Evolutionary conservation across 441 rosid species (phyloP).

Genomic region (Syzygium syzygioides): DNA sequence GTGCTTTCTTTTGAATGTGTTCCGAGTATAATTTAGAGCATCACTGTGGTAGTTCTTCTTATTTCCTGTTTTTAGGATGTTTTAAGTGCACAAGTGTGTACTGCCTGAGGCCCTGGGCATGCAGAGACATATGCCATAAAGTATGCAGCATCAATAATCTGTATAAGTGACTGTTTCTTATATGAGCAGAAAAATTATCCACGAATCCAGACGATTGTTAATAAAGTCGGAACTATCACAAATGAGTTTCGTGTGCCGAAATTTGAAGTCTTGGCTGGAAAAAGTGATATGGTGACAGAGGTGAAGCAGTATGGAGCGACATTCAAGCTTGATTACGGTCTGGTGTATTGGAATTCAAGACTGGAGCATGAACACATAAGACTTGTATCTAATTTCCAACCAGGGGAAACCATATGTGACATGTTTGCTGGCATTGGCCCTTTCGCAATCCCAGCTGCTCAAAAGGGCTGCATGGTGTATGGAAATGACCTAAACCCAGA

Average conservation of each 20-base stretch:
- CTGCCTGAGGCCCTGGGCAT: not conserved
- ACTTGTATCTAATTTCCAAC: constrained; percentile 61
- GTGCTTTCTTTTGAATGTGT: not conserved
- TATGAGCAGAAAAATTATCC: constrained; percentile 81
- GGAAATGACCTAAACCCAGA: constrained; percentile 91
- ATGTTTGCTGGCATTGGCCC: constrained; percentile 98
- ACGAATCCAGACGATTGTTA: constrained; percentile 77
- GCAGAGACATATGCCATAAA: not conserved
- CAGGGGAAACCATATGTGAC: constrained; percentile 86
- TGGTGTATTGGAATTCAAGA: constrained; percentile 95
- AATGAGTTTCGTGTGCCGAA: constrained; percentile 93
- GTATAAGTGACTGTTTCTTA: not conserved
- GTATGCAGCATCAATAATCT: not conserved
- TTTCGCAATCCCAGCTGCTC: constrained; percentile 93
- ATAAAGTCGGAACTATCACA: constrained; percentile 77
- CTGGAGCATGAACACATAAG: constrained; percentile 90
- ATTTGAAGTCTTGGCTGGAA: constrained; percentile 90
- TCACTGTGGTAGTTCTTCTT: not conserved
- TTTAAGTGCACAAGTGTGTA: not conserved
- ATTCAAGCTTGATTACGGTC: constrained; percentile 81
- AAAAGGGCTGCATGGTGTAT: constrained; percentile 78
- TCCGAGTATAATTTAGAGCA: not conserved
- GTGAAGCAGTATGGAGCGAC: constrained; percentile 93
- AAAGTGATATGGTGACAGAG: constrained; percentile 72
- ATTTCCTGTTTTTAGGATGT: not conserved